Evolutionary conservation across 768 basidiomycete species (phyloP).

Genomic region (Suillus decipiens): DNA sequence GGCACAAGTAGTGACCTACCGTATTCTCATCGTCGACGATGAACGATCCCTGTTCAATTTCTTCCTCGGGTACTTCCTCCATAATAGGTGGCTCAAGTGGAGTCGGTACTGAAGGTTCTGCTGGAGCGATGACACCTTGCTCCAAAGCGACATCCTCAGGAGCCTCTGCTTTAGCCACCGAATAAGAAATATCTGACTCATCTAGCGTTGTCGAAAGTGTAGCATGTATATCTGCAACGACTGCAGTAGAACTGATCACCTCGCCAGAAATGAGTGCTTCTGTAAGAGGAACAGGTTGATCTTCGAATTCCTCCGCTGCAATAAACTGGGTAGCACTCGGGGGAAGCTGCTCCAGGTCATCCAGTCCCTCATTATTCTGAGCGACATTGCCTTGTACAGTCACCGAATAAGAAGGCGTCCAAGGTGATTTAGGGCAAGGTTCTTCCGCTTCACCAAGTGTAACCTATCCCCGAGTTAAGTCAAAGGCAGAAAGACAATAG

Average conservation of each 20-base stretch:
- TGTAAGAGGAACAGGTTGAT: not conserved
- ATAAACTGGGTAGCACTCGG: slow-evolving; percentile 3
- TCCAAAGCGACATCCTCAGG: not conserved
- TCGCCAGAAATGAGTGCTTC: not conserved
- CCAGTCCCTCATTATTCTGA: slow-evolving; percentile 10
- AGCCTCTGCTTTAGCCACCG: not conserved
- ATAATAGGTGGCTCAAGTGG: not conserved
- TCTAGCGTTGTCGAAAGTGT: slow-evolving; percentile 2
- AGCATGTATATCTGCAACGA: not conserved
- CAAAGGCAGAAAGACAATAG: not conserved
- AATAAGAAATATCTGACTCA: not conserved
- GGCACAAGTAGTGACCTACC: not conserved
- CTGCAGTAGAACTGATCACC: not conserved
- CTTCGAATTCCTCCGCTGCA: not conserved
- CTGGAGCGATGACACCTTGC: not conserved
- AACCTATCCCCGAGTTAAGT: not conserved
- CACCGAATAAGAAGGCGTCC: slow-evolving; percentile 46
- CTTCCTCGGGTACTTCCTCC: slow-evolving; percentile 2
- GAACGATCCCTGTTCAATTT: slow-evolving; percentile 17
- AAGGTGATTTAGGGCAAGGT: slow-evolving; percentile 24
- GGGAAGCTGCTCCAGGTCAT: slow-evolving; percentile 13
- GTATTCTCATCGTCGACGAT: slow-evolving; percentile 8
- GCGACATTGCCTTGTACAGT: slow-evolving; percentile 40
- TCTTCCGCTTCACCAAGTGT: slow-evolving; percentile 2
- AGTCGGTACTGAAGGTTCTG: not conserved